Percentiles rank a stretch among this genome's conserved stretches.
phyloP scores from a whole-genome alignment of 306 rosid species.

The Inga oerstediana region DNA sequence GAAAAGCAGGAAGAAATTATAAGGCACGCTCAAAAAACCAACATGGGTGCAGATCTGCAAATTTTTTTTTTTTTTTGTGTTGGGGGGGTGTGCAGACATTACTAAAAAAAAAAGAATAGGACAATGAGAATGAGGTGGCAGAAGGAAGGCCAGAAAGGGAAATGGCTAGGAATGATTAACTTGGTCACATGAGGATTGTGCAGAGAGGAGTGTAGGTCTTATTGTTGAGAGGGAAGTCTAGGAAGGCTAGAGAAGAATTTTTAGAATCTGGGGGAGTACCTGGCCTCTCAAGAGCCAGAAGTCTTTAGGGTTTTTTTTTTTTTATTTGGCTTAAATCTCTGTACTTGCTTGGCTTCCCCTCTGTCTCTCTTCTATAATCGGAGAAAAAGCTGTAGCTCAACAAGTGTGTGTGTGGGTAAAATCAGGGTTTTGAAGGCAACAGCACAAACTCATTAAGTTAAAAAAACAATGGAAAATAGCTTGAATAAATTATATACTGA shows the following conservation, averaged over 20 bases:
- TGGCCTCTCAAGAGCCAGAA: background rate
- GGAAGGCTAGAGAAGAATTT: background rate
- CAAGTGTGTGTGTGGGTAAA: background rate
- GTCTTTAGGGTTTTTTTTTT: background rate
- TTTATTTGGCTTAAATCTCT: background rate
- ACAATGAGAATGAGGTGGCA: background rate
- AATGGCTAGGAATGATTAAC: background rate
- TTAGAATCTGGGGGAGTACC: background rate
- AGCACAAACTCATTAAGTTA: background rate
- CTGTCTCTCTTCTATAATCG: background rate
- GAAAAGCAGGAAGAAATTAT: background rate
- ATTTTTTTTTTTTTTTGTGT: no score
- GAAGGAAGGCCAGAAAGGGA: background rate
- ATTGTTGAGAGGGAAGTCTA: background rate
- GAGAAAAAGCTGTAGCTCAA: background rate
- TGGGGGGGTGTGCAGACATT: background rate
- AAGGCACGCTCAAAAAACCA: background rate
- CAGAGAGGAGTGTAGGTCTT: background rate
- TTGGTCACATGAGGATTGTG: background rate
- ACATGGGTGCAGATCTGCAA: background rate
- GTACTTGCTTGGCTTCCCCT: background rate
- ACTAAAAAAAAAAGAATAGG: background rate
- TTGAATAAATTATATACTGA: background rate
- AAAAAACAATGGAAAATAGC: background rate
- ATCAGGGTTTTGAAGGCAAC: background rate